Conservation (phyloP, 116 monocot genomes). For the Posidonia oceanica region DNA sequence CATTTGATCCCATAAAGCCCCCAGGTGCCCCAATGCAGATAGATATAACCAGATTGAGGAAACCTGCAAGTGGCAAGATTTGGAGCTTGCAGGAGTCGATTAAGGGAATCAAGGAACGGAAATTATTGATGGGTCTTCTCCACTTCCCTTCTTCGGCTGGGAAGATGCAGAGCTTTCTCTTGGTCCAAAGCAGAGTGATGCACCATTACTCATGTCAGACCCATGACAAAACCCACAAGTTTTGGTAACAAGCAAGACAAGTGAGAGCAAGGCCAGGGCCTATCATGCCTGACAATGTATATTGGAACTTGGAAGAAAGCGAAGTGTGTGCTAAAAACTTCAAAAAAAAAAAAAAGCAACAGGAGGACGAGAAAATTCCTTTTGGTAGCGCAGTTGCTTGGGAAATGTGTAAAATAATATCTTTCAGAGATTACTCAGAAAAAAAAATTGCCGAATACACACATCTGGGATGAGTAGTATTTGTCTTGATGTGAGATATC, state of each 20-base stretch:
- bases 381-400: neutral
- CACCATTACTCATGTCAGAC: neutral
- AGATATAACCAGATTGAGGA: neutral
- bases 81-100: neutral
- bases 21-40: neutral
- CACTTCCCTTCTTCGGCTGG: neutral
- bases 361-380: neutral
- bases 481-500: too few species aligned
- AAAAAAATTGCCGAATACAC: neutral
- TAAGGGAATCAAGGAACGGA: neutral
- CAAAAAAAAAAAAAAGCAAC: neutral
- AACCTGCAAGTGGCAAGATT: neutral
- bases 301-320: neutral
- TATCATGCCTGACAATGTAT: neutral
- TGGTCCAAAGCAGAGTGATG: slow-evolving; percentile 3
- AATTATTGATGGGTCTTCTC: neutral
- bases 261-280: neutral
- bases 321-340: neutral
- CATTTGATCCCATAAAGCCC: neutral
- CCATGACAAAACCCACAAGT: neutral
- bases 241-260: neutral
- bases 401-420: neutral
- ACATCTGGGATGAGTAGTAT: neutral
- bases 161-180: slow-evolving; percentile 2
- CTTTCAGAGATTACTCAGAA: neutral